These are phyloP conservation scores for Cenchrus fungigraminus DNA, from an alignment of 176 grass and related monocot species.

Conservation along the genomic window DNA sequence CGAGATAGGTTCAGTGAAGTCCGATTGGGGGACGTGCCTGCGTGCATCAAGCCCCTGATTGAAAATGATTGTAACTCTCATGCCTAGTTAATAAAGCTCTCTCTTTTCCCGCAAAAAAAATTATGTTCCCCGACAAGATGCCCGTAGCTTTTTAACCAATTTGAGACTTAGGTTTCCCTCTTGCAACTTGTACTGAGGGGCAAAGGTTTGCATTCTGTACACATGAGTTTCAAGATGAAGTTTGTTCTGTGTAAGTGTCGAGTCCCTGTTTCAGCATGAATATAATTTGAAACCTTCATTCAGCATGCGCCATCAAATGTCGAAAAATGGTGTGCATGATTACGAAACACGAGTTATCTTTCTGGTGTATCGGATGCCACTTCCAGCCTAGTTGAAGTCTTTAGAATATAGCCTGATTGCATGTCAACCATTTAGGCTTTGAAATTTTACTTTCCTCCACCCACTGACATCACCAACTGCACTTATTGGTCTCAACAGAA, in stretches of 20 bases:
- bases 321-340: not conserved
- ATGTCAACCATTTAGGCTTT: slow-evolving; percentile 19
- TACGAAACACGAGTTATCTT: not conserved
- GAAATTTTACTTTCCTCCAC: not conserved
- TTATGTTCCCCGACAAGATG: not conserved
- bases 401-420: not conserved
- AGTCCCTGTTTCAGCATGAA: not conserved
- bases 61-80: no score
- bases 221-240: not conserved
- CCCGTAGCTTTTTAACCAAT: not conserved
- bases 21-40: no score
- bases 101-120: no score
- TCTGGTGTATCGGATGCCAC: not conserved
- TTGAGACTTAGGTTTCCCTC: not conserved
- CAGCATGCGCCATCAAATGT: not conserved
- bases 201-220: not conserved
- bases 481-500: slow-evolving; percentile 58
- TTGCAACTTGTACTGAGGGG: not conserved
- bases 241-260: not conserved
- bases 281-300: not conserved
- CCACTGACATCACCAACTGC: slow-evolving; percentile 24
- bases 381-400: not conserved
- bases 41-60: no score
- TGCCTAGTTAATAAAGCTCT: no score
- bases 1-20: no score